These are phyloP conservation scores for Panicum virgatum DNA, from an alignment of 202 grass and related monocot genomes.

Conservation along the genomic window DNA sequence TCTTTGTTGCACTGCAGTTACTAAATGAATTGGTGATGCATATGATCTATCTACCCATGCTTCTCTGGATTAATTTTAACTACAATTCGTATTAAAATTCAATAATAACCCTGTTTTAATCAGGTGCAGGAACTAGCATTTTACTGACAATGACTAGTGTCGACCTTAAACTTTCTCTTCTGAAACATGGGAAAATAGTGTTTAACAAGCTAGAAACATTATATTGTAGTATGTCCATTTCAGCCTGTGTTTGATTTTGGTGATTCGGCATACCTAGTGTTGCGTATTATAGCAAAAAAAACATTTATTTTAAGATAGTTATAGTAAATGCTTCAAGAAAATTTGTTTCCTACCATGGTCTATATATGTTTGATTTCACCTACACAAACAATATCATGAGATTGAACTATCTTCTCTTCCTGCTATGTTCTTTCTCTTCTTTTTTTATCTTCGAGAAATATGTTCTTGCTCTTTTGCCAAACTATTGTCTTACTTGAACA, in stretches of 20 bases:
- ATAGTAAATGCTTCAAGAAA: not conserved
- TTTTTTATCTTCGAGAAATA: not conserved
- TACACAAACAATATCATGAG: not conserved
- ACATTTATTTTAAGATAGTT: not conserved
- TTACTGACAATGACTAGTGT: not conserved
- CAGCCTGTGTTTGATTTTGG: not conserved
- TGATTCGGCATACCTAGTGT: not conserved
- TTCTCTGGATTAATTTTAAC: not conserved
- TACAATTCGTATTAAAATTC: not conserved
- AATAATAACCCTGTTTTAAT: not conserved
- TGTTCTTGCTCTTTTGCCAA: not conserved
- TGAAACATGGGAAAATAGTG: not conserved
- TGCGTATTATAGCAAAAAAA: not conserved
- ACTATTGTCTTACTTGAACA: not conserved
- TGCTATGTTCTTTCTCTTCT: not conserved
- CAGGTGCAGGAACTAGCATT: not conserved
- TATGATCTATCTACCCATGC: not conserved
- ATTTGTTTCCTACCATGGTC: not conserved
- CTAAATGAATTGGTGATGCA: not conserved
- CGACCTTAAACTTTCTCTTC: not conserved
- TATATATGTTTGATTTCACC: conserved; percentile 1
- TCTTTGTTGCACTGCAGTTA: not conserved
- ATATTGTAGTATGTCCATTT: not conserved
- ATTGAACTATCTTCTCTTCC: not conserved
- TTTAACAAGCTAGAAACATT: conserved; percentile 1